Evolutionary conservation across 805 yeast species (phyloP), one percentile per base, ranked within the genome.

Genomic region (Metschnikowia santaceciliae): DNA sequence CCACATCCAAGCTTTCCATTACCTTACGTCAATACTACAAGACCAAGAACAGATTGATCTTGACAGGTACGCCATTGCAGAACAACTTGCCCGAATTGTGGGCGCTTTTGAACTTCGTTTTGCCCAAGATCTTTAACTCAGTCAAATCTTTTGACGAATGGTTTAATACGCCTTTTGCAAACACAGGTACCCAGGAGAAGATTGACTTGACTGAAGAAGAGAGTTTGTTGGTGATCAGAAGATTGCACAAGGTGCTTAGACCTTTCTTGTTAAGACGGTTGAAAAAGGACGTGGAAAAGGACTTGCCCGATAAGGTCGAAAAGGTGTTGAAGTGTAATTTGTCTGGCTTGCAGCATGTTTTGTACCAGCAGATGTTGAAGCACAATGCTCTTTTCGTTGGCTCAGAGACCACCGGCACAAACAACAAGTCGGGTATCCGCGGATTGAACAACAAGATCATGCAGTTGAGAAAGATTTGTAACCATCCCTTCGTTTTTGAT

Each of bases 121-220:
- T 88, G 54, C 96, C 96, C 6, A 85, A 86, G 61, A 84, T 88
- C 65, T 88, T 88, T 77, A 88, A 87, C 62, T 87, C 94, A 34
- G 94, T 86, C 10, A 86, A 88, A 62, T 84, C 92, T 6, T 88
- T 88, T 63, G 94, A 88, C 63, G 95, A 88, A 63, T 88, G 96
- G 95, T 88, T 88, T 64, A 88, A 88, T 62, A 88, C 95, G 0
- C 95, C 95, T 5, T 88, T 88, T 70, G 92, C 91, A 3, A 87
- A 86, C 56, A 83, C 94, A 15, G 95, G 95, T 51, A 75, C 83
- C 14, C 92, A 86, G 65, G 95, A 88, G 60, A 85, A 85, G 66
- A 76, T 88, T 47, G 94, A 84, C 54, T 75, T 88, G 55, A 83
- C 90, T 0, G 96, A 88, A 78, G 96, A 88, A 84, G 96, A 88